Base-by-base conservation (phyloP, 1,284 basidiomycete species). In the Ganoderma resinaceum region DNA sequence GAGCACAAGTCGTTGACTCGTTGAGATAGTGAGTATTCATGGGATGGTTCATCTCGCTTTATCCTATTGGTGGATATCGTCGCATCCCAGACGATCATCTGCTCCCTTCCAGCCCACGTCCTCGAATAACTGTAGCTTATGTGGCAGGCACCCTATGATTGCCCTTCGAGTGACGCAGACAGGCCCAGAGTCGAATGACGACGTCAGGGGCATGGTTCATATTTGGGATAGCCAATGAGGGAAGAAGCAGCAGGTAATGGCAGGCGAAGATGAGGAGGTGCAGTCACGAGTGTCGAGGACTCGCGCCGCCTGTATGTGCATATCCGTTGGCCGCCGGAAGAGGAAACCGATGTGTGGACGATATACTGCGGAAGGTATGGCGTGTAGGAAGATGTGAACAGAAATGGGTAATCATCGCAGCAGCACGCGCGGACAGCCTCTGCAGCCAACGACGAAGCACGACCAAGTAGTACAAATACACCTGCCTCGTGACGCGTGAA, bases 171-270 rank as follows among this genome's bases (percentile, higher is more conserved):
- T 23, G 14, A 35, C 55, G 31, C 55, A 58, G 20, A 23, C 16
- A 58, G 11, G 31, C 55, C 46, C 9, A 49, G n/a, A 49, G 3
- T 23, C 23, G 23, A 49, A 11, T 26, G 23, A 26, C 23, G 46
- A 49, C 23, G 46, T 26, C 46, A 49, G 46, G 46, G 23, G 18
- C 55, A 5, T 26, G n/a, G 33, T 20, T 11, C 3, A 11, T 49
- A n/a, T 23, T 37, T 58, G 33, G 20, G 33, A 58, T 37, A 37
- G 33, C 33, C 6, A 20, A 29, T 16, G 52, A 53, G 52, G 52
- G 52, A 53, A 53, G 52, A 53, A 62, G 61, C 43, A 33, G 42
- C 61, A 62, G 43, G 3, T 23, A 35, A 52, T 61, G 37, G 37
- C 16, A 29, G 43, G 20, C 37, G 40, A 43, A 33, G 31, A 40